These are phyloP conservation scores for Hypoxylon sp. DNA, from an alignment of 2,329 filamentous ascomycete genomes.

Conservation along the genomic window DNA sequence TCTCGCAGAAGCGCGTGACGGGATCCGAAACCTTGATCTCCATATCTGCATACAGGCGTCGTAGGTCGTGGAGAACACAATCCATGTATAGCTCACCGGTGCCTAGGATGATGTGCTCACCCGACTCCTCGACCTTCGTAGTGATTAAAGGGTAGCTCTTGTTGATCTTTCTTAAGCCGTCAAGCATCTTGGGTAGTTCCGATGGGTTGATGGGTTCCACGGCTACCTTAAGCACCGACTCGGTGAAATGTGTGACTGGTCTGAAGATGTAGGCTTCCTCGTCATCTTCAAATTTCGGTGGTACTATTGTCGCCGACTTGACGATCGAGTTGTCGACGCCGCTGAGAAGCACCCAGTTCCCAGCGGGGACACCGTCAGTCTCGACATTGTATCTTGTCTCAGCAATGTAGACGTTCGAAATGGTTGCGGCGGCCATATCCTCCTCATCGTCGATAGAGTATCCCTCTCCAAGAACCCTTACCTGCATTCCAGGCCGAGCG, in stretches of 20 bases:
- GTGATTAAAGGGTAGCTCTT: constrained; percentile 97
- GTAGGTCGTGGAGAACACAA: constrained; percentile 94
- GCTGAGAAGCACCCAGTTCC: constrained; percentile 91
- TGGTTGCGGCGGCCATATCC: constrained; percentile 91
- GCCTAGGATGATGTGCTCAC: constrained; percentile 94
- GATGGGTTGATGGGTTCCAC: constrained; percentile 99
- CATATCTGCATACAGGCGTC: constrained; percentile 97
- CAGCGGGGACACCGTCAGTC: constrained; percentile 91
- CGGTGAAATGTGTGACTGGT: constrained; percentile 93
- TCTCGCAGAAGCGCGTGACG: constrained; percentile 97
- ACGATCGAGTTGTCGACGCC: constrained; percentile 98
- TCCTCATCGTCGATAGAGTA: constrained; percentile 98
- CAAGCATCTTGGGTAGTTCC: constrained; percentile 98
- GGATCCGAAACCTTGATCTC: constrained; percentile 99
- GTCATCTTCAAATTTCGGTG: constrained; percentile 83
- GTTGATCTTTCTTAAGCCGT: constrained; percentile 95
- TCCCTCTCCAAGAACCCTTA: constrained; percentile 92
- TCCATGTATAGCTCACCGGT: constrained; percentile 99
- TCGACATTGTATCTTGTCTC: constrained; percentile 95
- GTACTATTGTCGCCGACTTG: constrained; percentile 93
- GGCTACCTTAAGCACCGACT: constrained; percentile 97
- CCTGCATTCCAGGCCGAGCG: constrained; percentile 82
- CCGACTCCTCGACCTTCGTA: constrained; percentile 98
- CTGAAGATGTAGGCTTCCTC: constrained; percentile 97
- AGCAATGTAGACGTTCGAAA: constrained; percentile 89